These are phyloP conservation scores for Barnettozyma californica DNA, from an alignment of 805 yeast species.

Conservation along the genomic window DNA sequence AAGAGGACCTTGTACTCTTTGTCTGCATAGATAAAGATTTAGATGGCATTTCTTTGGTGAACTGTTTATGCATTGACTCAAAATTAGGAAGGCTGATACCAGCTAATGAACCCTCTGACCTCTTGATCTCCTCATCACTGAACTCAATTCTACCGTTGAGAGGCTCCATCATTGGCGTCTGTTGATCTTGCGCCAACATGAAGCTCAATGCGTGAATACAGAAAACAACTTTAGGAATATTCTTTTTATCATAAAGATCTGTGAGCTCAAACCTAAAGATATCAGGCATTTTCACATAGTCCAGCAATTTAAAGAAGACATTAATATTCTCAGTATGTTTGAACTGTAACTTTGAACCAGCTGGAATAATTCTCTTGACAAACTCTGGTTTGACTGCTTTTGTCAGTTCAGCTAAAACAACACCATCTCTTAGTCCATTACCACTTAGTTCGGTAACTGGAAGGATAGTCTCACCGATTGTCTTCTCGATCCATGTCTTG, in stretches of 20 bases:
- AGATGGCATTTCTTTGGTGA: constrained; percentile 25
- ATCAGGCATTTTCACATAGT: constrained; percentile 72
- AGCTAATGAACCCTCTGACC: constrained; percentile 59
- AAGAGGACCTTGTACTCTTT: neutral
- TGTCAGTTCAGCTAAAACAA: constrained; percentile 73
- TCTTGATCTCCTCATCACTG: constrained; percentile 59
- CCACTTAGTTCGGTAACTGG: constrained; percentile 50
- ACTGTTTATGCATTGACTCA: constrained; percentile 42
- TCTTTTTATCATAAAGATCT: constrained; percentile 86
- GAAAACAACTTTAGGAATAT: constrained; percentile 89
- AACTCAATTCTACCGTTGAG: constrained; percentile 61
- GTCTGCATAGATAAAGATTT: constrained; percentile 7
- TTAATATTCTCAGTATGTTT: constrained; percentile 92
- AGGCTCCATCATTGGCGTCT: constrained; percentile 56
- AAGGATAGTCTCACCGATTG: constrained; percentile 53
- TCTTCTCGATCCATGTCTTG: constrained; percentile 70
- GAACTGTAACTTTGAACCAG: constrained; percentile 67
- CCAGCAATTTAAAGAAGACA: constrained; percentile 66
- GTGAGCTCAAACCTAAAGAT: constrained; percentile 87
- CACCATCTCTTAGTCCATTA: constrained; percentile 76
- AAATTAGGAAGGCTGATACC: constrained; percentile 78
- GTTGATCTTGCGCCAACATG: constrained; percentile 50
- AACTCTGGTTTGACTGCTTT: constrained; percentile 63
- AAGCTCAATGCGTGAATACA: constrained; percentile 86
- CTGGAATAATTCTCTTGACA: constrained; percentile 47